Evolutionary conservation across 2,329 filamentous ascomycete species (phyloP).

Genomic region (Sordariomycetes sp.): DNA sequence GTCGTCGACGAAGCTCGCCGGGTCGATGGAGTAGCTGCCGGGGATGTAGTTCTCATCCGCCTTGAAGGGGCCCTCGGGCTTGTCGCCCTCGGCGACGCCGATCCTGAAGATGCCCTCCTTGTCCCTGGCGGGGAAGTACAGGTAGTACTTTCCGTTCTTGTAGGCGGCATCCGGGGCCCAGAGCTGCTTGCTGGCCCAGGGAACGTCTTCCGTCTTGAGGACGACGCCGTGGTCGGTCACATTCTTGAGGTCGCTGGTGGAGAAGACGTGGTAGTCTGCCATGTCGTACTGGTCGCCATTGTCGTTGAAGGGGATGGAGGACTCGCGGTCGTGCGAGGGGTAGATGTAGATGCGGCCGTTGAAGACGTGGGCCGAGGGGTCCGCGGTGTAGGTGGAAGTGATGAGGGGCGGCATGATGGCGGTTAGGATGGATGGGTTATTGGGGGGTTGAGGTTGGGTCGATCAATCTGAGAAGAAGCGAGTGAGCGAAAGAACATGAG

Average conservation of each 20-base stretch:
- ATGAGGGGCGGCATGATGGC: conserved; percentile 48
- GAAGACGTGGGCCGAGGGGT: conserved; percentile 75
- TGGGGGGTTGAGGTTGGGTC: no score
- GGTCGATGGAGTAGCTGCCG: conserved; percentile 69
- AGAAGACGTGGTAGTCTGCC: conserved; percentile 76
- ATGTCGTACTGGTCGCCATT: conserved; percentile 83
- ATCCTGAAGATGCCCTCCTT: conserved; percentile 63
- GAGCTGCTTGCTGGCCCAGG: conserved; percentile 71
- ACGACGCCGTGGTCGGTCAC: conserved; percentile 68
- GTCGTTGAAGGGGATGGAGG: conserved; percentile 67
- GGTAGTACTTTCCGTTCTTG: conserved; percentile 61
- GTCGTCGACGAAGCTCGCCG: conserved; percentile 62
- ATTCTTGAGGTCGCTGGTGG: conserved; percentile 38
- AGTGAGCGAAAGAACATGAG: no score
- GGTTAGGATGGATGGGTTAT: not conserved
- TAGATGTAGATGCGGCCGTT: conserved; percentile 69
- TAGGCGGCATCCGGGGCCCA: conserved; percentile 71
- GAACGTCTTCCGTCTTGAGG: conserved; percentile 55
- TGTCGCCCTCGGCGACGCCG: conserved; percentile 56
- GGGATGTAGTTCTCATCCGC: conserved; percentile 55
- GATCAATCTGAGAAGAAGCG: no score
- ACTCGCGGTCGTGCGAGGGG: conserved; percentile 72
- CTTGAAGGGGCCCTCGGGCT: conserved; percentile 60
- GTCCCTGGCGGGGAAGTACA: conserved; percentile 71
- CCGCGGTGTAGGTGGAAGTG: conserved; percentile 68